Evolutionary conservation across 176 grass and related monocot genomes (phyloP).

Genomic region (Carex parvula): DNA sequence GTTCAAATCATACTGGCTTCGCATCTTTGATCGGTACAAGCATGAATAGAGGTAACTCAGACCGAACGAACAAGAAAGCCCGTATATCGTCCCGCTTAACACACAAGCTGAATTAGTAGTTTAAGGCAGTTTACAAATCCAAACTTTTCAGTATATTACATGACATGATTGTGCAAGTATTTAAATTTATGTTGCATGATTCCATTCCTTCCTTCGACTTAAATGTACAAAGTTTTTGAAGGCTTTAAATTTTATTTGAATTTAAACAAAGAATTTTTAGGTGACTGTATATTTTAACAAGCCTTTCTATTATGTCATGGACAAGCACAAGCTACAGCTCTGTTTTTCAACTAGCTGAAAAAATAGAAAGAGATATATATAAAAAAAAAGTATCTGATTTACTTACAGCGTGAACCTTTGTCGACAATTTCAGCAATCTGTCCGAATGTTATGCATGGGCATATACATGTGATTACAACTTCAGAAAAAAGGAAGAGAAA

Average conservation of each 20-base stretch:
- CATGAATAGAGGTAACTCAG: conserved; percentile 80
- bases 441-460: conserved; percentile 90
- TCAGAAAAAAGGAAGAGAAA: not conserved
- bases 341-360: not conserved
- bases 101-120: conserved; percentile 44
- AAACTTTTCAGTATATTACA: not conserved
- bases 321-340: not conserved
- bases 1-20: conserved; percentile 57
- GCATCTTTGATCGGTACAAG: conserved; percentile 67
- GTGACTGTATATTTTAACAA: too few relatives aligned
- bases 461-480: conserved; percentile 78
- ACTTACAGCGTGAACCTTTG: conserved; percentile 66
- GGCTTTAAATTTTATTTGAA: not conserved
- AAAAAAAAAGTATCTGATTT: not conserved
- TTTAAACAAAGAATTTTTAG: not conserved
- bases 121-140: not conserved
- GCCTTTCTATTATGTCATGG: not conserved
- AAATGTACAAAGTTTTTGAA: not conserved
- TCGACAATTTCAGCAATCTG: conserved; percentile 87
- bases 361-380: not conserved
- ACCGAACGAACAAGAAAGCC: conserved; percentile 39
- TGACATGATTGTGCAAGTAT: not conserved
- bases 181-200: not conserved
- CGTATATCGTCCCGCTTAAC: conserved; percentile 40
- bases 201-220: too few relatives aligned